Evolutionary conservation across 495 filamentous ascomycete species (phyloP), one percentile per base, ranked within the genome.

Genomic region (Penicillium paxilli): DNA sequence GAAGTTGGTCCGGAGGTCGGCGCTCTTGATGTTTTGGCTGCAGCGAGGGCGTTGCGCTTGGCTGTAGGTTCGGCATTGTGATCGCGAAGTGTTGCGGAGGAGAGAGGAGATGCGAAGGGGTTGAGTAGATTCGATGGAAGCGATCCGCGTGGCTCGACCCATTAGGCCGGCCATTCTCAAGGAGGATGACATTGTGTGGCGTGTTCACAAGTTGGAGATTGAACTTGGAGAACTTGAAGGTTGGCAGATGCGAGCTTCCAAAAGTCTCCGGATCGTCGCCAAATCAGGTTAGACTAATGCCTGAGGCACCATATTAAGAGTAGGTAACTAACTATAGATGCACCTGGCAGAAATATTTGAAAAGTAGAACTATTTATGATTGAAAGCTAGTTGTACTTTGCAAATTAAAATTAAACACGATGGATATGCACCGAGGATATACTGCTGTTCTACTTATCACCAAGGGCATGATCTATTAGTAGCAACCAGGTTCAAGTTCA

Each of bases 111-210:
- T 41, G 46, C 62, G 59, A 40, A 46, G 44, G 46, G 60, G 44
- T 20, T 37, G 52, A 40, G 53, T 20, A n/a, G 55, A 48, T 49
- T 68, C 67, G 44, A 65, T 22, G n/a, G 66, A 2, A 21, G 49
- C 10, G n/a, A 58, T 51, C 47, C 64, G 64, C 16, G 62, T 59
- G 19, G 66, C 62, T 44, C 62, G 65, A 44, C 60, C 30, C 22
- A 71, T 24, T 3, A 69, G 42, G 42, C 69, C 67, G 49, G 69
- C 45, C 52, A 71, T 57, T 51, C 55, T 59, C 49, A 70, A 50
- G 16, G 71, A 60, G 32, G 71, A 67, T 10, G 72, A 50, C 72
- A 75, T 74, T 55, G 32, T 51, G 37, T 35, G 33, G 25, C 55
- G 53, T 0, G 21, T 25, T 21, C n/a, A n/a, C n/a, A 44, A 53